phyloP scores from a whole-genome alignment of 192 early-diverging fungal species.

The Coemansia sp. region DNA sequence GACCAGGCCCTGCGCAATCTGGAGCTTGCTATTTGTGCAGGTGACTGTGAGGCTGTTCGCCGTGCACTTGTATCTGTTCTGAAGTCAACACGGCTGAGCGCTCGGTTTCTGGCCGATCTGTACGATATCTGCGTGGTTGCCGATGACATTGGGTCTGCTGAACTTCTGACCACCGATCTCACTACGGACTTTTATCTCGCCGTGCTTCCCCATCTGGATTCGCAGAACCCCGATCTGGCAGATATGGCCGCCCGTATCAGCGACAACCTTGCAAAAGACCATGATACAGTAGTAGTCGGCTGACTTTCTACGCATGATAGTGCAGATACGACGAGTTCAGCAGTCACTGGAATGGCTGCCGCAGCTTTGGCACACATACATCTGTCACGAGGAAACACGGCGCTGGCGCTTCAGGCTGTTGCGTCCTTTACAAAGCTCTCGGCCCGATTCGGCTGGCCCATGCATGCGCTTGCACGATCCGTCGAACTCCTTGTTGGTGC shows the following conservation, averaged over 20 bases:
- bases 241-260: neutral
- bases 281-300: neutral
- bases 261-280: neutral
- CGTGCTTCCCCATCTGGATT: neutral
- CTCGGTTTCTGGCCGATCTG: neutral
- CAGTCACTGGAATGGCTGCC: neutral
- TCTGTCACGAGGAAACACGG: neutral
- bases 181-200: constrained; percentile 1
- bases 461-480: constrained; percentile 13
- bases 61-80: neutral
- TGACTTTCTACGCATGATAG: too few species aligned
- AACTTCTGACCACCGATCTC: neutral
- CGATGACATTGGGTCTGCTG: neutral
- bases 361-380: constrained; percentile 12
- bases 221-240: neutral
- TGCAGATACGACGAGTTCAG: neutral
- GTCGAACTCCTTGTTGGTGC: constrained; percentile 5
- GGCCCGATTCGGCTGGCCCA: constrained; percentile 20
- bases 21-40: neutral
- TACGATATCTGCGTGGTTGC: neutral
- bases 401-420: neutral
- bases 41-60: neutral
- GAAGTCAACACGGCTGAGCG: neutral
- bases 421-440: constrained; percentile 2
- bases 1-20: neutral